Evolutionary conservation across 352 stramenopile genomes (phyloP).

Genomic region (Phytophthora sp.): DNA sequence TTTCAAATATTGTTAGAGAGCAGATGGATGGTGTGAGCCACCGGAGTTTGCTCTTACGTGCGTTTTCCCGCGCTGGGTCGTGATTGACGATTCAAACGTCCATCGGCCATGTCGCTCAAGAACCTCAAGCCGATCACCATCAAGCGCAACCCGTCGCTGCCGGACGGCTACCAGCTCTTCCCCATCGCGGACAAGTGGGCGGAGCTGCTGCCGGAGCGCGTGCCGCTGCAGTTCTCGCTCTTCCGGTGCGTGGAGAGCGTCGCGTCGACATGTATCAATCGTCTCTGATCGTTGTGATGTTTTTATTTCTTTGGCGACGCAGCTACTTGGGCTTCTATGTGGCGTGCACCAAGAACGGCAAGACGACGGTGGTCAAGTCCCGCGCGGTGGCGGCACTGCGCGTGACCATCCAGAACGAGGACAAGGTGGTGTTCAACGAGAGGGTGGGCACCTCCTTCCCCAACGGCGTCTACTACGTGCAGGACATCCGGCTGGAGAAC

Average conservation of each 20-base stretch:
- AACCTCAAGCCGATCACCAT: slow-evolving; percentile 72
- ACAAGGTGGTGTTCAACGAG: slow-evolving; percentile 77
- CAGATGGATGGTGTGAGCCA: too few relatives aligned
- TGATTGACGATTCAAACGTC: too few relatives aligned
- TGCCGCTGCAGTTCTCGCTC: slow-evolving; percentile 80
- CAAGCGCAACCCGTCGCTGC: slow-evolving; percentile 37
- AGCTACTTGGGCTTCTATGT: slow-evolving; percentile 85
- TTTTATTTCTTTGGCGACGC: not conserved
- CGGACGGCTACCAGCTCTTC: slow-evolving; percentile 70
- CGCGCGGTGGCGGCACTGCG: slow-evolving; percentile 54
- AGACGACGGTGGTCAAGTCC: slow-evolving; percentile 65
- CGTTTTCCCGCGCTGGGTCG: too few relatives aligned
- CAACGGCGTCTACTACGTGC: slow-evolving; percentile 85
- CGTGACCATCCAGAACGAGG: slow-evolving; percentile 80
- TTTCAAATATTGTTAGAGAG: too few relatives aligned
- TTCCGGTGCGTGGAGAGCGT: slow-evolving; percentile 52
- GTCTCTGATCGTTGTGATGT: not conserved
- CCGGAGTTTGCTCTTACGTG: not conserved
- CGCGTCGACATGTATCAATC: not conserved
- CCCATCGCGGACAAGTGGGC: slow-evolving; percentile 77
- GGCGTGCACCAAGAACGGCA: slow-evolving; percentile 61
- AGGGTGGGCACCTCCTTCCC: slow-evolving; percentile 60
- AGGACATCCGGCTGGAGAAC: slow-evolving; percentile 70
- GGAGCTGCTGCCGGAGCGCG: slow-evolving; percentile 60
- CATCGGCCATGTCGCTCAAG: slow-evolving; percentile 73